phyloP scores from a whole-genome alignment of 495 filamentous ascomycete species.

The Penicillium angulare region DNA sequence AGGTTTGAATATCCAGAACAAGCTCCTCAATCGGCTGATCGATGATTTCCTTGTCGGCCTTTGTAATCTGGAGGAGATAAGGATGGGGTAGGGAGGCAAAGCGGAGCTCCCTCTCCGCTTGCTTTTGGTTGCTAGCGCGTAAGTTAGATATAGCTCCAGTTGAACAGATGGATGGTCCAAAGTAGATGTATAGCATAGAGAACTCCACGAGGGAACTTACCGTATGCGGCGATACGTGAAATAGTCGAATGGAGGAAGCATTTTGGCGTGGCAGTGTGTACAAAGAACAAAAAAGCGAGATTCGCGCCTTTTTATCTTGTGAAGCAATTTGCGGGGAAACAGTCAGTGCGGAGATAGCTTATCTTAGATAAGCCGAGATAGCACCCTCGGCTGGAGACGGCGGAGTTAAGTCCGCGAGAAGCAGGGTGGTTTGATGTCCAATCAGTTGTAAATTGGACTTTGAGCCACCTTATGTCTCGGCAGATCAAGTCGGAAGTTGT shows the following conservation, averaged over 20 bases:
- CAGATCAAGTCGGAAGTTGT: no score
- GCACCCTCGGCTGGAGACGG: conserved; percentile 12
- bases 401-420: conserved; percentile 18
- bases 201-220: no score
- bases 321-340: conserved; percentile 24
- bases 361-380: conserved; percentile 14
- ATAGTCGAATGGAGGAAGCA: conserved; percentile 61
- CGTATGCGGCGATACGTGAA: conserved; percentile 54
- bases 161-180: not conserved
- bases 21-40: conserved; percentile 73
- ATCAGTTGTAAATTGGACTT: no score
- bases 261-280: conserved; percentile 18
- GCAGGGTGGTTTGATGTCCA: not conserved
- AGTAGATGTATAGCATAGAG: not conserved
- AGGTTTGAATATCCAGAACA: conserved; percentile 72
- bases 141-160: not conserved
- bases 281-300: conserved; percentile 2
- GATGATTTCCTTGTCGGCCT: conserved; percentile 62
- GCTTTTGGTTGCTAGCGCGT: conserved; percentile 68
- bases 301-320: conserved; percentile 28
- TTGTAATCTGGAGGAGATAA: conserved; percentile 65
- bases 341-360: conserved; percentile 11
- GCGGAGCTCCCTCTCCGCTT: conserved; percentile 64
- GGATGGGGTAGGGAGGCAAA: conserved; percentile 62
- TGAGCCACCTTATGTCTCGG: no score